Base-by-base conservation (phyloP, 1,139 yeast genomes). In the Hyphopichia pseudoburtonii region DNA sequence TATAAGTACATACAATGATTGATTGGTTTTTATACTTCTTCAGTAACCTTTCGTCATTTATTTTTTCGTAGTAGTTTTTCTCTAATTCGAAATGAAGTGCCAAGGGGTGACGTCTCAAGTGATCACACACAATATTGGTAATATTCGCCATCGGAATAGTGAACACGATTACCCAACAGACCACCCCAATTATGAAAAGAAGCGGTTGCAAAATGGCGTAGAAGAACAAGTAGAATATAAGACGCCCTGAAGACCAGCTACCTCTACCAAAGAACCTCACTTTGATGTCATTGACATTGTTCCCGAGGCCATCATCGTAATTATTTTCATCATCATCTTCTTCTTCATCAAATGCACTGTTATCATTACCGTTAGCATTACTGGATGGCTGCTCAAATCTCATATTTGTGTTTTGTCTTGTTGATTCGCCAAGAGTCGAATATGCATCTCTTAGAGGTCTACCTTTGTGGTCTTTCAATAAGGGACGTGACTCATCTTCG, bases 141-240 rank as follows among this genome's bases (percentile, higher is more conserved):
- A 80, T 67, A 42, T 88, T 88, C 15, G 95, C 82, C 95, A 92
- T 89, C 27, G 98, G 98, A 33, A 92, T 88, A 3, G 96, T 81
- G 58, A 92, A 86, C 1, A 90, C 96, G 27, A 79, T 63, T 28
- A 92, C 57, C 96, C 96, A 92, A 50, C 95, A 78, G 5, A 82
- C 37, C 1, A 77, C 47, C 4, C 86, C 76, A 8, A 88, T 68
- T 1, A 75, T 2, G 25, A 70, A 61, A 21, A 84, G 68, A 4
- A 86, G 53, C 1, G 97, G 97, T 45, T 82, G 86, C 28, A 90
- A 56, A 5, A 86, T 48, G 3, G 76, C 50, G 53, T 90, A 89
- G 56, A 82, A 90, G 51, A 78, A 77, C 3, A 81, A n/a, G 54
- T 82, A 92, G 54, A 89, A 92, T 12, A 82, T 57, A 30, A 90